These are phyloP conservation scores for Populus hybrid DNA, from an alignment of 441 rosid species.

Conservation along the genomic window DNA sequence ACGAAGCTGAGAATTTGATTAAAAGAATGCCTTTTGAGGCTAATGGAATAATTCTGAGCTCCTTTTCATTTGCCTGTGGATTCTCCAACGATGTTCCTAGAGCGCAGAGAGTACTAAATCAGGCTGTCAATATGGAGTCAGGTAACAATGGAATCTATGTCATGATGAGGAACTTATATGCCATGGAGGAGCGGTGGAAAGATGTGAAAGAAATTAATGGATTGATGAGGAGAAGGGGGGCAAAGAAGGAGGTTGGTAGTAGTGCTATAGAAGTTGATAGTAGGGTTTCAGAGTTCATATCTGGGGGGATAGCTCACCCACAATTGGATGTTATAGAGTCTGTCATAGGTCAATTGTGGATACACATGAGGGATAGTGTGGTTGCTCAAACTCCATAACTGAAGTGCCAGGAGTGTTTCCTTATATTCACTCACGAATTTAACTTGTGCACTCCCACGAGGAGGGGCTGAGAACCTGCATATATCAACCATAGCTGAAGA, in stretches of 20 bases:
- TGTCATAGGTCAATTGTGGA: slow-evolving; percentile 27
- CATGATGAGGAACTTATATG: slow-evolving; percentile 54
- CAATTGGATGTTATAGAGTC: slow-evolving; percentile 35
- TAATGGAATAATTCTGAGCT: slow-evolving; percentile 75
- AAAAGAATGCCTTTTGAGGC: slow-evolving; percentile 62
- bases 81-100: slow-evolving; percentile 42
- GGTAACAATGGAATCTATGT: slow-evolving; percentile 69
- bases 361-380: slow-evolving; percentile 41
- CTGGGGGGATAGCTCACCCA: slow-evolving; percentile 54
- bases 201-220: slow-evolving; percentile 50
- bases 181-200: slow-evolving; percentile 56
- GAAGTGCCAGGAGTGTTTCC: neutral
- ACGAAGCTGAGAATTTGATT: slow-evolving; percentile 53
- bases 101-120: slow-evolving; percentile 51
- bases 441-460: neutral
- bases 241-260: slow-evolving; percentile 57
- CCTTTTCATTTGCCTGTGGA: slow-evolving; percentile 63
- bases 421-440: neutral
- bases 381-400: slow-evolving; percentile 3
- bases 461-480: slow-evolving; percentile 5
- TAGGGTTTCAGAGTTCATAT: slow-evolving; percentile 44
- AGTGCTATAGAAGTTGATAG: slow-evolving; percentile 53
- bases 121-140: slow-evolving; percentile 55
- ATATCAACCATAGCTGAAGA: neutral
- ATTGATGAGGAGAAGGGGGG: slow-evolving; percentile 58